Percentiles rank a stretch among this genome's conserved stretches.
Evolutionary conservation across 495 filamentous ascomycete genomes (phyloP).

Genomic region (Chaetomium cochliodes): DNA sequence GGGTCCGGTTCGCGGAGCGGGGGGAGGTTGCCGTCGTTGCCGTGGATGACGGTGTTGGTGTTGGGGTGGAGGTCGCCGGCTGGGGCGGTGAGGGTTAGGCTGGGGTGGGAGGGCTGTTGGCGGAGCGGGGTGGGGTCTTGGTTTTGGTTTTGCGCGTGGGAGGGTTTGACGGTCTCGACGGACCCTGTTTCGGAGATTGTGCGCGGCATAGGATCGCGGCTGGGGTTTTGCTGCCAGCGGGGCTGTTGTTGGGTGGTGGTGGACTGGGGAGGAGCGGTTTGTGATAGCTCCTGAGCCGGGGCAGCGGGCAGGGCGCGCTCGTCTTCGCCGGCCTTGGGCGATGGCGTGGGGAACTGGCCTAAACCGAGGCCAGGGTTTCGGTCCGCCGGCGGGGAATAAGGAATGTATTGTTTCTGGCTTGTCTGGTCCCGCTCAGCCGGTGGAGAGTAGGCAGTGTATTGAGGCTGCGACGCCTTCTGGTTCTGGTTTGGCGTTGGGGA

Average conservation of each 20-base stretch:
- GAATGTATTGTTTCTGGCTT: conserved; percentile 13
- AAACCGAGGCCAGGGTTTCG: neutral
- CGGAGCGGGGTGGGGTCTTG: neutral
- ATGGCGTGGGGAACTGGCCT: conserved; percentile 2
- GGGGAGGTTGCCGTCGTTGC: neutral
- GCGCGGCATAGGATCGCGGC: neutral
- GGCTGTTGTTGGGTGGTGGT: neutral
- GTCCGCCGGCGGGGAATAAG: conserved; percentile 8
- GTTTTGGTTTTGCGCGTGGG: neutral
- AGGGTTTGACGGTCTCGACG: conserved; percentile 12
- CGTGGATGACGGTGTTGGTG: neutral
- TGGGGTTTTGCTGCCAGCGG: too few relatives aligned
- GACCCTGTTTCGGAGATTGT: conserved; percentile 17
- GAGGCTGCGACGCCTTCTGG: neutral
- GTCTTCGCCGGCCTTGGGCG: conserved; percentile 10
- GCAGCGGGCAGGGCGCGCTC: neutral
- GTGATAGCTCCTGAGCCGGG: neutral
- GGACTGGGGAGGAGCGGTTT: neutral
- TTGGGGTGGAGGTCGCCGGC: too few relatives aligned
- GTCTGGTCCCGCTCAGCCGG: neutral
- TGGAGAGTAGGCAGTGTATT: neutral
- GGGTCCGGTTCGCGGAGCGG: conserved; percentile 14
- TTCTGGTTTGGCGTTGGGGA: neutral
- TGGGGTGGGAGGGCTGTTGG: neutral
- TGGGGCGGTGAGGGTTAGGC: too few relatives aligned